These are phyloP conservation scores for Leccinum uliginosum DNA, from an alignment of 768 basidiomycete genomes.

Conservation along the genomic window DNA sequence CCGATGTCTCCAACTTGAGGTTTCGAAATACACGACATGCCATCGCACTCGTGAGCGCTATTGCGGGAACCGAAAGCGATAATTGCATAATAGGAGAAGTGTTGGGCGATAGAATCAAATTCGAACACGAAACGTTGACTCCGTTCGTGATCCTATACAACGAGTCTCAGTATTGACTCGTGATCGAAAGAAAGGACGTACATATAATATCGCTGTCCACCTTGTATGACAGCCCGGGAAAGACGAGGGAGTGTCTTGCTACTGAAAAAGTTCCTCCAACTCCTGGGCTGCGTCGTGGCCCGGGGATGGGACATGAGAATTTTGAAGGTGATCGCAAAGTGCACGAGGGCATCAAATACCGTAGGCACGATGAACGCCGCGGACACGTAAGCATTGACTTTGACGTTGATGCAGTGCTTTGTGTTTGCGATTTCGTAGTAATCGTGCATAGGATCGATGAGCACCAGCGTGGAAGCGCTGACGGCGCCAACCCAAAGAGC, in stretches of 20 bases:
- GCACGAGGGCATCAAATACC: slow-evolving; percentile 33
- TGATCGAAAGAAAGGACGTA: slow-evolving; percentile 10
- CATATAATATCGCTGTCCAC: slow-evolving; percentile 39
- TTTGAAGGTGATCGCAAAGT: slow-evolving; percentile 31
- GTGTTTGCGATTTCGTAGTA: slow-evolving; percentile 32
- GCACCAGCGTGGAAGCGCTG: slow-evolving; percentile 23
- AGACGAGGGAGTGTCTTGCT: slow-evolving; percentile 27
- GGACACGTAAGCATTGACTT: slow-evolving; percentile 21
- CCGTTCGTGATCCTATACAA: slow-evolving; percentile 30
- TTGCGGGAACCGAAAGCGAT: slow-evolving; percentile 24
- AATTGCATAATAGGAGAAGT: slow-evolving; percentile 21
- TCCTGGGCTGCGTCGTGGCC: slow-evolving; percentile 1
- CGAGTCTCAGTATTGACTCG: not conserved
- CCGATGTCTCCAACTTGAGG: slow-evolving; percentile 20
- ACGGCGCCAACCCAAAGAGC: slow-evolving; percentile 31
- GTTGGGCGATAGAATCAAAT: slow-evolving; percentile 16
- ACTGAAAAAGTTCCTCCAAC: slow-evolving; percentile 18
- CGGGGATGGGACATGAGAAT: slow-evolving; percentile 18
- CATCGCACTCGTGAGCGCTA: slow-evolving; percentile 31
- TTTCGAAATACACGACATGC: slow-evolving; percentile 34
- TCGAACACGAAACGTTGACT: slow-evolving; percentile 27
- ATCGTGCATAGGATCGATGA: slow-evolving; percentile 22
- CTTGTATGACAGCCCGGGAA: slow-evolving; percentile 31
- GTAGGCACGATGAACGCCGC: slow-evolving; percentile 27
- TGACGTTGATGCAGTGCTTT: slow-evolving; percentile 26